Evolutionary conservation across 2,329 filamentous ascomycete species (phyloP).

Genomic region (Aspergillus intermedius): DNA sequence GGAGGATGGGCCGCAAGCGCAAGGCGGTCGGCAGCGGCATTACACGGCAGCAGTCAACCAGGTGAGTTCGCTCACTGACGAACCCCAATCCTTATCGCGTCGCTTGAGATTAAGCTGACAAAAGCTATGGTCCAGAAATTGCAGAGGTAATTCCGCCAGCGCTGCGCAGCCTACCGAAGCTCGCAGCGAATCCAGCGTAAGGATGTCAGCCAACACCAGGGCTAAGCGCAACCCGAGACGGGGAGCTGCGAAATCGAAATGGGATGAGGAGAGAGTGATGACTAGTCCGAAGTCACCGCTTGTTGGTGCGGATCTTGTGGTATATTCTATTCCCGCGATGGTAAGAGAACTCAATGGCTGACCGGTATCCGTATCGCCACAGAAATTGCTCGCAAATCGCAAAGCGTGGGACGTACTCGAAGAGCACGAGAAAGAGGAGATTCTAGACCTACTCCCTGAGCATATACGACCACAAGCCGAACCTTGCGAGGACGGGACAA

Average conservation of each 20-base stretch:
- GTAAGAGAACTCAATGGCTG: background rate
- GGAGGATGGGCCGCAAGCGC: conserved; percentile 26
- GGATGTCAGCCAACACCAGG: conserved; percentile 24
- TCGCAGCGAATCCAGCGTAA: conserved; percentile 10
- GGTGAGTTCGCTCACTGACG: conserved; percentile 11
- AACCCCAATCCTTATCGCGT: background rate
- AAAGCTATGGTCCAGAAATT: conserved; percentile 18
- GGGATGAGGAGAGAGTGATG: conserved; percentile 33
- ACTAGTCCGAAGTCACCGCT: conserved; percentile 34
- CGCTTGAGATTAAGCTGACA: conserved; percentile 2
- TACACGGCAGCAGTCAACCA: conserved; percentile 13
- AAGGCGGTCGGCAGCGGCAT: conserved; percentile 33
- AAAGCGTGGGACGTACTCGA: conserved; percentile 38
- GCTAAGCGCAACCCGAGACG: conserved; percentile 28
- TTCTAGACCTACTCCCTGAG: conserved; percentile 35
- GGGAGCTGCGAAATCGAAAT: conserved; percentile 25
- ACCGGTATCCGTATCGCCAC: background rate
- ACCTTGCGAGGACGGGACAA: conserved; percentile 21
- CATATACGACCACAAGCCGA: conserved; percentile 34
- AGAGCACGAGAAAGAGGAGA: conserved; percentile 36
- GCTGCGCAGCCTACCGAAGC: conserved; percentile 20
- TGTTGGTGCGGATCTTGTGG: conserved; percentile 33
- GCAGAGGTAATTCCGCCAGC: conserved; percentile 15
- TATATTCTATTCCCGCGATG: conserved; percentile 15
- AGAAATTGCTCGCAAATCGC: conserved; percentile 36